Evolutionary conservation across 2,329 filamentous ascomycete genomes (phyloP), one percentile per base, ranked within the genome.

Genomic region (Talaromyces rugulosus): DNA sequence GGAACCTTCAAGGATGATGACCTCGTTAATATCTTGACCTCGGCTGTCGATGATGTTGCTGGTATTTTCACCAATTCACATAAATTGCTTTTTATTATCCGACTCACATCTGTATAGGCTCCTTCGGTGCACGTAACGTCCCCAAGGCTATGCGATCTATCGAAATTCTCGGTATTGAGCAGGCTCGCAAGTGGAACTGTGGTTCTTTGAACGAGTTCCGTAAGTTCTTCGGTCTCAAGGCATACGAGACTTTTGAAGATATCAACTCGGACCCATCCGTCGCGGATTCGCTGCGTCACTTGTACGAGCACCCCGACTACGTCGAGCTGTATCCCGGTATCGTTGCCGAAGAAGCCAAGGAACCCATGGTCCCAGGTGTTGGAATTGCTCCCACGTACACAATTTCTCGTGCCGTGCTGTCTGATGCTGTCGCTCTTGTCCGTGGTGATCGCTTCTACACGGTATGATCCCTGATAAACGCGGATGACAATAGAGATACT

Each of bases 111-210:
- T 28, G 16, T 12, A 23, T 44, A 65, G 86, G 87, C 16, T 83
- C 85, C 0, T 92, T 91, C 66, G 89, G 89, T 0, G 85, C 85
- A 0, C 85, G 86, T 11, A 89, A 90, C 63, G 88, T 94, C 0
- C 91, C 91, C 0, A 80, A 85, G 9, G 83, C 87, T 18, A 85
- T 95, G 83, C 86, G 87, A 64, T 85, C 87, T 1, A 84, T 95
- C 28, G 91, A 95, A 74, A 89, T 93, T 50, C 78, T 94, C 4
- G 91, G 90, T 34, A 94, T 95, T 58, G 81, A 90, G 47, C 89
- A 92, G 64, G 88, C 89, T 5, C 82, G 91, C 31, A 83, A 85
- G 64, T 95, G 91, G 91, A 70, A 73, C 51, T 65, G 72, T 53
- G 73, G 70, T 11, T 75, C 75, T 14, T 64, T 78, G 60, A 78